Evolutionary conservation across 192 early-diverging fungal species (phyloP).

Genomic region (Coemansia sp.): DNA sequence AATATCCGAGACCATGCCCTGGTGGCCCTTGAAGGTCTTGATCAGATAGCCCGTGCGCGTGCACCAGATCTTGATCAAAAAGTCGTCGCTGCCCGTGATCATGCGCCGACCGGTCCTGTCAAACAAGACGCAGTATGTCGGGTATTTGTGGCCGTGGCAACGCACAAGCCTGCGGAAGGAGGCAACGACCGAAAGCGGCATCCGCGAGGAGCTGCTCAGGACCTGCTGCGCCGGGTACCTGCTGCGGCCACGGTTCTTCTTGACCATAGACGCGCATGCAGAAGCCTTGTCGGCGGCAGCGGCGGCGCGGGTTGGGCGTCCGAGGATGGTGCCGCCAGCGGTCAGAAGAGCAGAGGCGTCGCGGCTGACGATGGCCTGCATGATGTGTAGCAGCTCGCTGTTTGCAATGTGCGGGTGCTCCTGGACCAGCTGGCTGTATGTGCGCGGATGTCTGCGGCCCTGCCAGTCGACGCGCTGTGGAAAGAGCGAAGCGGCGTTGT

Average conservation of each 20-base stretch:
- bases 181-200: constrained; percentile 22
- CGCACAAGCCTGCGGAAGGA: constrained; percentile 55
- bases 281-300: neutral
- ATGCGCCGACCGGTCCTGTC: constrained; percentile 70
- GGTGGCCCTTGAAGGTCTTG: constrained; percentile 78
- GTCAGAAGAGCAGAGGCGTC: constrained; percentile 25
- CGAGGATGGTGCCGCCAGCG: constrained; percentile 39
- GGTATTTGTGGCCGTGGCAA: constrained; percentile 70
- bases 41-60: constrained; percentile 72
- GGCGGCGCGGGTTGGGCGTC: constrained; percentile 18
- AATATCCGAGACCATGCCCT: constrained; percentile 71
- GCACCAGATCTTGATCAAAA: constrained; percentile 82
- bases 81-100: constrained; percentile 87
- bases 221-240: constrained; percentile 1
- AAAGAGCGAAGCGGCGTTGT: constrained; percentile 54
- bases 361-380: constrained; percentile 21
- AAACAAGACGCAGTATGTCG: constrained; percentile 74
- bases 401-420: constrained; percentile 22
- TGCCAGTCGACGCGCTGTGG: constrained; percentile 71
- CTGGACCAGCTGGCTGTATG: constrained; percentile 60
- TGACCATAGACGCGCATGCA: neutral
- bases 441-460: constrained; percentile 55
- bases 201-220: constrained; percentile 1
- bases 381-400: constrained; percentile 29
- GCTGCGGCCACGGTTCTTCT: neutral